Evolutionary conservation across 2,329 filamentous ascomycete species (phyloP).

Genomic region (Cercospora sojina): DNA sequence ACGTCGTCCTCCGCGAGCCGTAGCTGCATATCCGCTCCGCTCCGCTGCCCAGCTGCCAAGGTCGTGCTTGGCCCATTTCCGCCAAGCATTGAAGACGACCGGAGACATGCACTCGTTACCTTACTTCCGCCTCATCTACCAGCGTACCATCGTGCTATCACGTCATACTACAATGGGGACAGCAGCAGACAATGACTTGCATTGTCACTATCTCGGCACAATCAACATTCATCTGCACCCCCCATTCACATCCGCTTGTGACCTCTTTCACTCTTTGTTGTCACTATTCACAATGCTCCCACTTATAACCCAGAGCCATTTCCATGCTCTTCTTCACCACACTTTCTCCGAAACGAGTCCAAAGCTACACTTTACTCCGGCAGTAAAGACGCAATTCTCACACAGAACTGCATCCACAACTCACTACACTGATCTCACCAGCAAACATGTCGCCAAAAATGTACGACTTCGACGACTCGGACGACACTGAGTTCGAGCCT

Average conservation of each 20-base stretch:
- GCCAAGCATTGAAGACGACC: not conserved
- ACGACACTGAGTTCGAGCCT: not conserved
- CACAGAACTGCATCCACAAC: not conserved
- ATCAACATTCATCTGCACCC: not conserved
- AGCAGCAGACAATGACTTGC: not conserved
- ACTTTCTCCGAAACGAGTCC: not conserved
- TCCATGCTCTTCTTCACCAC: not conserved
- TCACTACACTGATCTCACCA: not conserved
- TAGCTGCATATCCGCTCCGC: not conserved
- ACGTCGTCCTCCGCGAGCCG: not conserved
- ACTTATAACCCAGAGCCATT: not conserved
- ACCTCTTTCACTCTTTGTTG: not conserved
- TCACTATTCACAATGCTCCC: not conserved
- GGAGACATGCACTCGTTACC: no score
- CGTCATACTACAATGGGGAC: not conserved
- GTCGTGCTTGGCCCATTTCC: not conserved
- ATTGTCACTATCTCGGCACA: not conserved
- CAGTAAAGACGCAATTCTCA: not conserved
- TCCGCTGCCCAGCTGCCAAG: not conserved
- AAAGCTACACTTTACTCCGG: slow-evolving; percentile 5
- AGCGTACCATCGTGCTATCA: not conserved
- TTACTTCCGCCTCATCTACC: not conserved
- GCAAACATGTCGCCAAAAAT: not conserved
- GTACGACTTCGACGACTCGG: not conserved
- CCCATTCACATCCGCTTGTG: not conserved